Base-by-base conservation (phyloP, 148 eudicot genomes). In the Diospyros kaki region DNA sequence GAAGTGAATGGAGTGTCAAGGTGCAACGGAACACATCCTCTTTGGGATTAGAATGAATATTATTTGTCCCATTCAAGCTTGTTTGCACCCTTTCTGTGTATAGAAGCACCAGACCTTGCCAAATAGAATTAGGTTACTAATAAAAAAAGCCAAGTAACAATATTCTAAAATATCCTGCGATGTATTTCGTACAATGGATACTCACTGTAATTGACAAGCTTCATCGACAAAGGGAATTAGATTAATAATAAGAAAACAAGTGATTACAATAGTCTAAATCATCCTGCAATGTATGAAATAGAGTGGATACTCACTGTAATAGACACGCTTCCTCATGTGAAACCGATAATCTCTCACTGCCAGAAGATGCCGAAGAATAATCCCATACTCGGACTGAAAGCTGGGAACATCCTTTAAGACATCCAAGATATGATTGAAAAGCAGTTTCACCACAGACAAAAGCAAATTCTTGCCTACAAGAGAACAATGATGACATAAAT, bases 331-430 rank as follows among this genome's bases (percentile, higher is more conserved):
- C 82, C 90, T 83, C 84, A 88, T 78, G 82, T 95, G 96, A 82
- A 95, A 89, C 56, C 88, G 89, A 76, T 90, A 88, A 71, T 88
- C 88, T 77, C 67, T 82, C 60, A 81, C 84, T 40, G 83, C 83
- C 84, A 95, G 81, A 81, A 95, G 83, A 85, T 84, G 91, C 50
- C 96, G 87, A 15, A 95, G 84, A 68, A 95, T 88, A 76, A 79
- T 79, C 75, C 93, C 92, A 58, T 95, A 95, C 80, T 95, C 99
- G 4, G 91, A 87, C 69, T 90, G 97, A 83, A 92, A 95, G 83
- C 90, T 88, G 43, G 96, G 93, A 77, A 85, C 89, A 67, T 92
- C 93, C 74, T 85, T 87, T 45, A 92, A 72, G 76, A 92, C 89
- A 74, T 95, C 99, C 83, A 81, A 85, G 28, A 95, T 83, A 69